These are phyloP conservation scores for Anacardium occidentale DNA, from an alignment of 345 rosid genomes.

Conservation along the genomic window DNA sequence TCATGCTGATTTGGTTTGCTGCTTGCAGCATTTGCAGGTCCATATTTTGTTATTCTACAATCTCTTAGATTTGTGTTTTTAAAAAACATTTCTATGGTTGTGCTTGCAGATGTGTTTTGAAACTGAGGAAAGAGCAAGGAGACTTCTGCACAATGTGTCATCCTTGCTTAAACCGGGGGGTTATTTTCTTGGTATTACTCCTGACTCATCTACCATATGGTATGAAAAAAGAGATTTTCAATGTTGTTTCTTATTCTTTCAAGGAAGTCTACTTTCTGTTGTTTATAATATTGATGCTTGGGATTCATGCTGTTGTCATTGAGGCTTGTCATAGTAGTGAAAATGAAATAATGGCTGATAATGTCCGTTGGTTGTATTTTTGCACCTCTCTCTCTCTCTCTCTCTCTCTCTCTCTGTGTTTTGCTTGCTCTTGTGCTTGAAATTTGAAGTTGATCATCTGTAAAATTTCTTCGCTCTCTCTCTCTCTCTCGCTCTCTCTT, in stretches of 20 bases:
- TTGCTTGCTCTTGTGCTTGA: not conserved
- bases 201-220: constrained; percentile 99
- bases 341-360: not conserved
- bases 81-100: not conserved
- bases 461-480: not conserved
- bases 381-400: no score
- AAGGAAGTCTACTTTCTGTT: not conserved
- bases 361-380: not conserved
- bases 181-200: constrained; percentile 91
- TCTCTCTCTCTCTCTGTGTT: no score
- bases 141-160: constrained; percentile 76
- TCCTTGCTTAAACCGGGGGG: constrained; percentile 92
- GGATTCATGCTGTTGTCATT: not conserved
- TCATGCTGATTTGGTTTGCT: constrained; percentile 81
- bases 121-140: constrained; percentile 89
- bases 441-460: not conserved
- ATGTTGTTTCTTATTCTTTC: not conserved
- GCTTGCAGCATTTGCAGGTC: constrained; percentile 94
- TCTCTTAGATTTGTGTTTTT: constrained; percentile 1
- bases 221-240: constrained; percentile 39
- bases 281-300: not conserved
- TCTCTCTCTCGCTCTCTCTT: not conserved
- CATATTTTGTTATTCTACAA: constrained; percentile 4
- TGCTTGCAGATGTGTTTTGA: constrained; percentile 75
- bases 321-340: not conserved